phyloP scores from a whole-genome alignment of 2,329 filamentous ascomycete species.

The Pyricularia grisea region DNA sequence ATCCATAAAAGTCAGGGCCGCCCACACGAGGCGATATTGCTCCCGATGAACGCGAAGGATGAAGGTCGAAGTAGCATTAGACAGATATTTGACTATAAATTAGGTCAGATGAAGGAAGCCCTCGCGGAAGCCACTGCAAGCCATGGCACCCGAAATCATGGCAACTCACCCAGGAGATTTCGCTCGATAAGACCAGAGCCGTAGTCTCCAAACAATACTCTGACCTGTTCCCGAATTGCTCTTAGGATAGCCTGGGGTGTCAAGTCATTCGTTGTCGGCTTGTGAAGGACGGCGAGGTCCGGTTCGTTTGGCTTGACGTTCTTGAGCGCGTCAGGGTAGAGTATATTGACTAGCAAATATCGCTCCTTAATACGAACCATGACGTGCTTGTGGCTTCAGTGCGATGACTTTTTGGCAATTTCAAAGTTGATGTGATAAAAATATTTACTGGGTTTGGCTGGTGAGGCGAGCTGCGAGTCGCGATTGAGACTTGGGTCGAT shows the following conservation, averaged over 20 bases:
- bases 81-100: conserved; percentile 79
- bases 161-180: conserved; percentile 52
- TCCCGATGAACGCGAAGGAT: conserved; percentile 78
- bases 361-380: conserved; percentile 98
- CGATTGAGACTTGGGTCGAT: background rate
- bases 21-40: conserved; percentile 84
- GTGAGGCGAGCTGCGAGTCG: background rate
- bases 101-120: background rate
- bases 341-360: conserved; percentile 88
- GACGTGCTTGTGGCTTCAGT: background rate
- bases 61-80: conserved; percentile 83
- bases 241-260: conserved; percentile 56
- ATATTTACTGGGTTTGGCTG: background rate
- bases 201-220: conserved; percentile 77
- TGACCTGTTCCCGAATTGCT: conserved; percentile 61
- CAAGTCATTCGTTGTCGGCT: conserved; percentile 66
- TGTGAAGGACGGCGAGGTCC: conserved; percentile 63
- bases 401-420: background rate
- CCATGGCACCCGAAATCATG: conserved; percentile 1
- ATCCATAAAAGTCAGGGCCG: conserved; percentile 73
- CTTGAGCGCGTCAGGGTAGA: conserved; percentile 60
- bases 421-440: background rate
- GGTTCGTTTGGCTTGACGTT: conserved; percentile 26
- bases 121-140: background rate
- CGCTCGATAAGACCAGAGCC: conserved; percentile 66